phyloP scores from a whole-genome alignment of 257 asterid genomes.

The Linaria vulgaris region DNA sequence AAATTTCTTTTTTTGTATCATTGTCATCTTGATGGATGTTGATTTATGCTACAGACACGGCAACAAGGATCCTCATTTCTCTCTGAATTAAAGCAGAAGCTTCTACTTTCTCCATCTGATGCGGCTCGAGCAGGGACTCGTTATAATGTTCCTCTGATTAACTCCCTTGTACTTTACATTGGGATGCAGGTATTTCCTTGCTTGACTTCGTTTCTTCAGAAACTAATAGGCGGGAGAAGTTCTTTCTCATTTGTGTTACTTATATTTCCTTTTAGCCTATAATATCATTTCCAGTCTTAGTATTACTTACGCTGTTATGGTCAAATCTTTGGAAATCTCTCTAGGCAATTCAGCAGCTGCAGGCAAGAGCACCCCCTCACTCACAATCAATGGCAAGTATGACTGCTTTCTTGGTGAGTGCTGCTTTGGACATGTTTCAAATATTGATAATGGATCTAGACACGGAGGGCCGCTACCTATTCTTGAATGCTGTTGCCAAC shows the following conservation, averaged over 20 bases:
- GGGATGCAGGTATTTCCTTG: conserved; percentile 70
- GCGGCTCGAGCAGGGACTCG: conserved; percentile 85
- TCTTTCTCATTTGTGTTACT: background rate
- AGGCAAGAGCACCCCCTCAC: conserved; percentile 67
- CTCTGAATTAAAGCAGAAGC: conserved; percentile 79
- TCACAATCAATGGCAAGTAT: conserved; percentile 70
- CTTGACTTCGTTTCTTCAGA: background rate
- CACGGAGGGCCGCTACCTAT: conserved; percentile 93
- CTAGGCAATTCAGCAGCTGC: conserved; percentile 85
- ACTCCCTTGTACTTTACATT: conserved; percentile 89
- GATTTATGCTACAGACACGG: conserved; percentile 53
- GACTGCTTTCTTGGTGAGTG: conserved; percentile 63
- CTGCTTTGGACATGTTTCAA: conserved; percentile 92
- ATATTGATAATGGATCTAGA: conserved; percentile 75
- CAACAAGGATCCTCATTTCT: conserved; percentile 83
- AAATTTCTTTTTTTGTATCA: background rate
- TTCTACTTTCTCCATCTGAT: conserved; percentile 71
- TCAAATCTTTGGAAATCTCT: conserved; percentile 11
- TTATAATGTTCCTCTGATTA: conserved; percentile 84
- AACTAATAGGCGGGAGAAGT: background rate
- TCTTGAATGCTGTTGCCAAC: conserved; percentile 89
- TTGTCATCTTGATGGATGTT: conserved; percentile 14
- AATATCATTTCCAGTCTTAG: background rate
- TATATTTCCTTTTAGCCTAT: background rate
- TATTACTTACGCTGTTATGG: background rate